These are phyloP conservation scores for Boletus rubropictus DNA, from an alignment of 768 basidiomycete genomes.

Conservation along the genomic window DNA sequence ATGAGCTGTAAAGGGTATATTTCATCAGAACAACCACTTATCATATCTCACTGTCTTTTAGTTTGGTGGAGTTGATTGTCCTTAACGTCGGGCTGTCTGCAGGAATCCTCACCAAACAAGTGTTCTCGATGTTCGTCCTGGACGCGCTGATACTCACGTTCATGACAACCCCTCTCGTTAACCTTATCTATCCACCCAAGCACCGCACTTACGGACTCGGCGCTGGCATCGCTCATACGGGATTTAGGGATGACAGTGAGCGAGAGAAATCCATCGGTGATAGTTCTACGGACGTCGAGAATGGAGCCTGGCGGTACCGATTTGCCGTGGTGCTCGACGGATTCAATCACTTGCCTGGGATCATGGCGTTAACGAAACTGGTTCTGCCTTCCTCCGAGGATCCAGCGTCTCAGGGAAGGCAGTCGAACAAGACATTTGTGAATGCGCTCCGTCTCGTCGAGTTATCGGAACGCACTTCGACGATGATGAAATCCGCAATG, in stretches of 20 bases:
- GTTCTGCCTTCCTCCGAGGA: constrained; percentile 41
- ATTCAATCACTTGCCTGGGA: constrained; percentile 79
- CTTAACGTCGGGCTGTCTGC: constrained; percentile 88
- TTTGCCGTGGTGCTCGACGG: constrained; percentile 89
- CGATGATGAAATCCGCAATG: constrained; percentile 76
- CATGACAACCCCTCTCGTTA: constrained; percentile 78
- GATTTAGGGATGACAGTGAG: not conserved
- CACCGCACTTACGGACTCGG: constrained; percentile 44
- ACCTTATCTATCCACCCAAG: constrained; percentile 60
- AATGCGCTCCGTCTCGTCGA: constrained; percentile 87
- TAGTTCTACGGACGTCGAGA: not conserved
- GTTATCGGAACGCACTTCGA: constrained; percentile 81
- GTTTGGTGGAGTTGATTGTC: constrained; percentile 90
- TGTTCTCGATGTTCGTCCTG: constrained; percentile 96
- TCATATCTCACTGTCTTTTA: constrained; percentile 23
- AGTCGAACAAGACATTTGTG: constrained; percentile 29
- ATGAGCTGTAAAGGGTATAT: constrained; percentile 95
- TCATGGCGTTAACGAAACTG: constrained; percentile 87
- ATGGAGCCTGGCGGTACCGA: constrained; percentile 28
- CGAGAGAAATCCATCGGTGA: not conserved
- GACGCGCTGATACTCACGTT: constrained; percentile 80
- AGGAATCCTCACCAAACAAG: constrained; percentile 64
- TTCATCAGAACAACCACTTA: not conserved
- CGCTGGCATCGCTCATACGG: not conserved
- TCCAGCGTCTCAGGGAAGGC: not conserved